These are phyloP conservation scores for Neofusicoccum umdonicola DNA, from an alignment of 2,329 filamentous ascomycete genomes.

Conservation along the genomic window DNA sequence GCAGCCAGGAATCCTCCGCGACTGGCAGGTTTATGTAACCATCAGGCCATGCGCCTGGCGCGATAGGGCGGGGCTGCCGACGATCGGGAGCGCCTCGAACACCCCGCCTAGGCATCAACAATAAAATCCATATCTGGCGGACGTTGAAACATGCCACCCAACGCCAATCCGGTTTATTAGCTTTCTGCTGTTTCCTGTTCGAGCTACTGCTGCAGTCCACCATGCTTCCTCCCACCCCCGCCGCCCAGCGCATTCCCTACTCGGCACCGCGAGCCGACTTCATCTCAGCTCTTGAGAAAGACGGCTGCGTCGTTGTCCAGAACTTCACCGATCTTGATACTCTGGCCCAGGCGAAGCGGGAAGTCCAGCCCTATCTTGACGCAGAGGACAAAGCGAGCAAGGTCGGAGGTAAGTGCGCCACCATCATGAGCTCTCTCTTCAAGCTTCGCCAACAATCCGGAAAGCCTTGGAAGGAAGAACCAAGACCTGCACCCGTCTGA, in stretches of 20 bases:
- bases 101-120: not conserved
- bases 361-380: slow-evolving; percentile 31
- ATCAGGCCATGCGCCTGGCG: not conserved
- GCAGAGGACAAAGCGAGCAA: slow-evolving; percentile 23
- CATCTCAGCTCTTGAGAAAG: slow-evolving; percentile 32
- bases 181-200: not conserved
- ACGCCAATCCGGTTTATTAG: not conserved
- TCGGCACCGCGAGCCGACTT: slow-evolving; percentile 22
- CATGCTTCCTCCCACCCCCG: not conserved
- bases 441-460: slow-evolving; percentile 1
- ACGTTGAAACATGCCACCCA: not conserved
- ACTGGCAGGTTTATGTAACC: not conserved
- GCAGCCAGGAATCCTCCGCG: not conserved
- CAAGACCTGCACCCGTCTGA: slow-evolving; percentile 35
- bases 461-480: slow-evolving; percentile 34
- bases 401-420: slow-evolving; percentile 24
- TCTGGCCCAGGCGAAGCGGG: slow-evolving; percentile 27
- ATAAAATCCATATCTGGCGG: not conserved
- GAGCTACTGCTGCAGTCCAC: not conserved
- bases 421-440: not conserved
- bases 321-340: slow-evolving; percentile 30
- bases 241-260: slow-evolving; percentile 21
- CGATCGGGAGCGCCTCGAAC: not conserved
- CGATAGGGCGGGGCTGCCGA: slow-evolving; percentile 6
- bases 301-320: slow-evolving; percentile 35